Evolutionary conservation across 768 basidiomycete genomes (phyloP), one percentile per base, ranked within the genome.

Genomic region (Trametes elegans): DNA sequence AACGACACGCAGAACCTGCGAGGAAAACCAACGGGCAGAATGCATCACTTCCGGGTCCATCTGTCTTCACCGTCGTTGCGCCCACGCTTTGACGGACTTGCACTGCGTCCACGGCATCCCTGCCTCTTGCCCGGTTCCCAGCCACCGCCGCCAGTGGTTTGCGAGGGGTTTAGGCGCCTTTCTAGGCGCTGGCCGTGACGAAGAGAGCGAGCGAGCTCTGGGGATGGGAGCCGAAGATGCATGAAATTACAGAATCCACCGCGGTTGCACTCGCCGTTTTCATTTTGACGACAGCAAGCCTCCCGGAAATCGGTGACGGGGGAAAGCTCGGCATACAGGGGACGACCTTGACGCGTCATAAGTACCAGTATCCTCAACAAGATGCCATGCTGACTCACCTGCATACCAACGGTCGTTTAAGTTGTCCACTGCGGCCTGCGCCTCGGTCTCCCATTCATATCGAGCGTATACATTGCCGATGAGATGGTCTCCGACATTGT

Each of bases 191-290:
- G 95, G 13, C 92, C 91, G 39, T 83, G 85, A 16, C 84, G 82
- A 49, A 98, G 74, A 7, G 87, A 83, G 39, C 80, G 82, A 2
- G 92, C 88, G 11, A 97, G 80, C 10, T 91, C 85, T 66, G 88
- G 85, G 27, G 93, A 90, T 5, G 95, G 90, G 19, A 93, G 79
- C 13, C 92, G 85, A 29, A 98, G 77, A 74, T 98, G 95, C 93
- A 98, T 97, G 68, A 99, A 99, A 71, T 99, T 98, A 73, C 96
- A 98, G 75, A 97, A 98, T 2, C 94, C 94, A 27, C 96, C 97
- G 38, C 97, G 87, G 65, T 96, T 96, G 71, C 97, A 99, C 72
- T 96, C 92, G 7, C 97, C 97, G 63, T 98, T 90, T 70, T 99
- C 97, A 64, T 99, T 98, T 71, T 99, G 97, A 42, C 97, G 84